A percentile compares a stretch with the other conserved stretches of the same genome.
These are phyloP conservation scores for Alternaria postmessia DNA, from an alignment of 2,329 filamentous ascomycete species.

Conservation along the genomic window DNA sequence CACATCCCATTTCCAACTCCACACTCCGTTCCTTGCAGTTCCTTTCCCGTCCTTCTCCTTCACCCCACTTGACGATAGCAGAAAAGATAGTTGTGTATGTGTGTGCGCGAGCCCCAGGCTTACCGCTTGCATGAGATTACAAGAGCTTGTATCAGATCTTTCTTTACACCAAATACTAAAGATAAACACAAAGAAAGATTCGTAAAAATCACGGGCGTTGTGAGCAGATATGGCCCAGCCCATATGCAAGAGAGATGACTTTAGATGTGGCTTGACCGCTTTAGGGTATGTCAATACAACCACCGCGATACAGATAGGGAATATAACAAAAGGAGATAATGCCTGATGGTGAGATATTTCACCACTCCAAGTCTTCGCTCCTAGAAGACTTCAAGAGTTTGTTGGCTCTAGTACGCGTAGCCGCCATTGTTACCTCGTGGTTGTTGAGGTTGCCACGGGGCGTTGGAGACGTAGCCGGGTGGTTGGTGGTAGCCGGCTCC, in stretches of 20 bases:
- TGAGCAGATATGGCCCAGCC: neutral
- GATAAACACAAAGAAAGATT: conserved; percentile 13
- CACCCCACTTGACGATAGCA: conserved; percentile 4
- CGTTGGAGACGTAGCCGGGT: conserved; percentile 32
- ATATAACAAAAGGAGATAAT: conserved; percentile 3
- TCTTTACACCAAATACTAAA: conserved; percentile 8
- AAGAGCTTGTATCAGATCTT: conserved; percentile 20
- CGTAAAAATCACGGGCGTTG: conserved; percentile 6
- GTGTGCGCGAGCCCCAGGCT: conserved; percentile 15
- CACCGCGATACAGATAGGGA: neutral
- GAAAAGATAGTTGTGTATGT: conserved; percentile 11
- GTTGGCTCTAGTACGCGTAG: conserved; percentile 34
- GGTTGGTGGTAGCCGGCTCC: conserved; percentile 33
- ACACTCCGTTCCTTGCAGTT: neutral
- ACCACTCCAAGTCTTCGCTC: conserved; percentile 1
- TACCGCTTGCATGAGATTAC: conserved; percentile 18
- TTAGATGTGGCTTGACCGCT: conserved; percentile 2
- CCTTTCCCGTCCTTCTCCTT: neutral
- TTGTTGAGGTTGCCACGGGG: conserved; percentile 38
- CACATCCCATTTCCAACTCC: neutral
- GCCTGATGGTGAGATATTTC: neutral
- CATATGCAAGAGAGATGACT: conserved; percentile 5
- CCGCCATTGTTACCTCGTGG: conserved; percentile 31
- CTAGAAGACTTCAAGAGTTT: neutral
- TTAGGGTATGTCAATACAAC: neutral